Conservation (phyloP, 257 asterid species). For the Jaltomata sinuosa region DNA sequence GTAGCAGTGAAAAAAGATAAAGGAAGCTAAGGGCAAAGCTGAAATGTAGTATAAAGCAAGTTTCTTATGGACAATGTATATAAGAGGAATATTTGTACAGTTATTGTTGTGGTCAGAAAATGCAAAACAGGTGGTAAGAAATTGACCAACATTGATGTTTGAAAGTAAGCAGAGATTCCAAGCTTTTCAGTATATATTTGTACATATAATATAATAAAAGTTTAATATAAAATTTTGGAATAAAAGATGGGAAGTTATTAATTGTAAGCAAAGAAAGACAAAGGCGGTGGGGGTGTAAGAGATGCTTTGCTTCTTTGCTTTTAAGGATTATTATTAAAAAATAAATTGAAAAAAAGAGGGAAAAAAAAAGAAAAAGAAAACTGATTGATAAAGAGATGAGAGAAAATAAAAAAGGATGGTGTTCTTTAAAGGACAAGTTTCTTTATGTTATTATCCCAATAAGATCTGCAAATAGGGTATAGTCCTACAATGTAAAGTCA, state of each 20-base stretch:
- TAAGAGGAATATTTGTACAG: slow-evolving; percentile 1
- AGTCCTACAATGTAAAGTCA: slow-evolving; percentile 25
- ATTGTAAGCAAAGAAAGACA: slow-evolving; percentile 62
- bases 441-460: slow-evolving; percentile 35
- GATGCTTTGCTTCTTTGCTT: slow-evolving; percentile 69
- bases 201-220: slow-evolving; percentile 3
- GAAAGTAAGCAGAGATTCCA: slow-evolving; percentile 47
- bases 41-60: slow-evolving; percentile 3
- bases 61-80: neutral
- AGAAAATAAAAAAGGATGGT: slow-evolving; percentile 7
- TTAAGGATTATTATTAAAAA: slow-evolving; percentile 8
- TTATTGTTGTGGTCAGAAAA: neutral
- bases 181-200: slow-evolving; percentile 36
- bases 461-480: slow-evolving; percentile 19
- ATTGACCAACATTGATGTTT: slow-evolving; percentile 24
- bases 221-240: neutral
- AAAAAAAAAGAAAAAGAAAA: slow-evolving; percentile 2
- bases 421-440: slow-evolving; percentile 48
- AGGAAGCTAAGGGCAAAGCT: slow-evolving; percentile 1
- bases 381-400: neutral
- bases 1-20: neutral
- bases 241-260: slow-evolving; percentile 27
- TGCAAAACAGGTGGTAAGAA: slow-evolving; percentile 18
- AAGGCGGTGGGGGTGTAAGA: slow-evolving; percentile 30
- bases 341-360: neutral